Base-by-base conservation (phyloP, 2,329 filamentous ascomycete genomes). In the Thermothelomyces thermophilus region DNA sequence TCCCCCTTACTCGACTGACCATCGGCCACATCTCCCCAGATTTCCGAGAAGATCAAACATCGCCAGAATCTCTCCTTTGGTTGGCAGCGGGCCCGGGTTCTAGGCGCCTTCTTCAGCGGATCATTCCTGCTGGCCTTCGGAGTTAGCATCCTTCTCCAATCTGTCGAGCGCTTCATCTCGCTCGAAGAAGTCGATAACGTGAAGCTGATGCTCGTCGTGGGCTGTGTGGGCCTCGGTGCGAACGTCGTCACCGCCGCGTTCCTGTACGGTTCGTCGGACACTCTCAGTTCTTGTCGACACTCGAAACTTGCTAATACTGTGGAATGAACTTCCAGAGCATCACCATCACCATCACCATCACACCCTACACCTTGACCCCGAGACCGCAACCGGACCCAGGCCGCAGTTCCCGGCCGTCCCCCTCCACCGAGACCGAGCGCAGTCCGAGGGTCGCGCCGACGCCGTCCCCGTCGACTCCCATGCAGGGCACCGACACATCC, bases 41-140 rank as follows among this genome's bases (percentile, higher is more conserved):
- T 83, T 50, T 74, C 82, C 17, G 75, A 84, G 55, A 69, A 73
- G 36, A 68, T 70, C 39, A 67, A 76, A 5, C 76, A 76, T 1
- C 83, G 83, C 0, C 71, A 76, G 53, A 72, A 71, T 9, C 71
- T 86, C 14, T 79, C 84, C 0, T 90, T 86, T 57, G 86, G 86
- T n/a, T 90, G 84, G 85, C 82, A 86, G 50, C 76, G 86, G 28
- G 84, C 85, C 14, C 77, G 79, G n/a, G 65, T 89, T 1, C 71
- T 90, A 0, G 86, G 86, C 5, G 84, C 84, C 19, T 90, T 90
- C 65, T 90, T 90, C 73, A 90, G 90, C 60, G 86, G 86, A 13
- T 81, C 83, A 1, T 86, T 90, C 51, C 73, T 90, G 1, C 66
- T 89, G 14, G 85, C 83, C 1, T 69, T 90, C 2, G 84, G 84